phyloP scores from a whole-genome alignment of 768 basidiomycete species.

The Pulveroboletus ravenelii region DNA sequence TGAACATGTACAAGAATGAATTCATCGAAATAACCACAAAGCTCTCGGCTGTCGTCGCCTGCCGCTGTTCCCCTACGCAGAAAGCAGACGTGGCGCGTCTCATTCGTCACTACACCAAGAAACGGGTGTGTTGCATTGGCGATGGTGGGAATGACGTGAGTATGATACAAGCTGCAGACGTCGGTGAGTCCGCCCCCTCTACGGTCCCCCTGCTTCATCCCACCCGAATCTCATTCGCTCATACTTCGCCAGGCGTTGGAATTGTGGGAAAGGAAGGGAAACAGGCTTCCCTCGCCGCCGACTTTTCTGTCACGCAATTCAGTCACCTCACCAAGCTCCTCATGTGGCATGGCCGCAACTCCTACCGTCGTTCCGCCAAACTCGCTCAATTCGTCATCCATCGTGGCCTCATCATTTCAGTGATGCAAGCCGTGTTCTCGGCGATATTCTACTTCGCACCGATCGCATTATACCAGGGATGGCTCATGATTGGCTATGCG shows the following conservation, averaged over 20 bases:
- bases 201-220: background rate
- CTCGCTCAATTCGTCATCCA: constrained; percentile 98
- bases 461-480: constrained; percentile 96
- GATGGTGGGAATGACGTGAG: constrained; percentile 99
- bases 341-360: constrained; percentile 98
- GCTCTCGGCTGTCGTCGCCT: constrained; percentile 93
- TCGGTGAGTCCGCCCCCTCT: constrained; percentile 57
- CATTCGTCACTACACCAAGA: constrained; percentile 85
- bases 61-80: constrained; percentile 97
- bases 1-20: constrained; percentile 86
- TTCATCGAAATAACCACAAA: constrained; percentile 97
- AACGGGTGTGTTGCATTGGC: constrained; percentile 97
- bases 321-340: constrained; percentile 92
- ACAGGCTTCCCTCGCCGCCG: constrained; percentile 97
- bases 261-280: constrained; percentile 99
- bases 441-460: constrained; percentile 93
- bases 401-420: constrained; percentile 91
- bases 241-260: constrained; percentile 63
- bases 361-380: constrained; percentile 96
- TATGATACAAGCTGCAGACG: constrained; percentile 99
- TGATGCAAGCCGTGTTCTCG: constrained; percentile 97
- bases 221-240: background rate
- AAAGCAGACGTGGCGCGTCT: constrained; percentile 96
- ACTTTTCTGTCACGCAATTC: constrained; percentile 98
- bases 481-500: constrained; percentile 96